These are phyloP conservation scores for Austropuccinia psidii DNA, from an alignment of 1,284 basidiomycete species.

Conservation along the genomic window DNA sequence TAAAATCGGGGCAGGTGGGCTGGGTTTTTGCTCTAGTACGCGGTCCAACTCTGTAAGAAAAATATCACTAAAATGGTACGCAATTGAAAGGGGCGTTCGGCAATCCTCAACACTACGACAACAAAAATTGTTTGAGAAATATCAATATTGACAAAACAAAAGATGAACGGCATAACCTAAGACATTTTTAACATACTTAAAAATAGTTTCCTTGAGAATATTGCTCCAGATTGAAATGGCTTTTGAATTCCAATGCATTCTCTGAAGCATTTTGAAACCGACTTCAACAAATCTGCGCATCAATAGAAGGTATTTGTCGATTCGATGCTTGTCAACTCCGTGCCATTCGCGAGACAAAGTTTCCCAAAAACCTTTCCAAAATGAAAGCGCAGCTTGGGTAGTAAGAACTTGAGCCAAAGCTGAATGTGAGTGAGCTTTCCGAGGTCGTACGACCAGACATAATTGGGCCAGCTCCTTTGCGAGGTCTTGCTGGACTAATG, in stretches of 20 bases:
- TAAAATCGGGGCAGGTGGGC: not conserved
- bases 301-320: slow-evolving; percentile 96
- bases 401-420: slow-evolving; percentile 37
- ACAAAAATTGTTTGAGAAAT: slow-evolving; percentile 6
- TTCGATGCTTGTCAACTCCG: slow-evolving; percentile 75
- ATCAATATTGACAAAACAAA: not conserved
- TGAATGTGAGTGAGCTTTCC: slow-evolving; percentile 40
- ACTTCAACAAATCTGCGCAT: slow-evolving; percentile 79
- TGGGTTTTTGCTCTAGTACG: slow-evolving; percentile 47
- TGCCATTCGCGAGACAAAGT: slow-evolving; percentile 82
- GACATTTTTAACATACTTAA: not conserved
- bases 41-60: slow-evolving; percentile 86
- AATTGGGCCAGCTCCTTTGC: slow-evolving; percentile 77
- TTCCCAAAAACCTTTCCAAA: slow-evolving; percentile 83
- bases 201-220: slow-evolving; percentile 56
- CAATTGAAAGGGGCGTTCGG: slow-evolving; percentile 67
- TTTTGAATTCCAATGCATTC: slow-evolving; percentile 60
- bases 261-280: slow-evolving; percentile 68
- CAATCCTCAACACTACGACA: slow-evolving; percentile 60
- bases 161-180: not conserved
- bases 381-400: slow-evolving; percentile 58
- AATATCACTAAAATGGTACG: slow-evolving; percentile 80
- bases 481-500: slow-evolving; percentile 84
- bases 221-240: slow-evolving; percentile 59
- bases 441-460: slow-evolving; percentile 59